Evolutionary conservation across 495 filamentous ascomycete genomes (phyloP), one percentile per base, ranked within the genome.

Genomic region (Aspergillus panamensis): DNA sequence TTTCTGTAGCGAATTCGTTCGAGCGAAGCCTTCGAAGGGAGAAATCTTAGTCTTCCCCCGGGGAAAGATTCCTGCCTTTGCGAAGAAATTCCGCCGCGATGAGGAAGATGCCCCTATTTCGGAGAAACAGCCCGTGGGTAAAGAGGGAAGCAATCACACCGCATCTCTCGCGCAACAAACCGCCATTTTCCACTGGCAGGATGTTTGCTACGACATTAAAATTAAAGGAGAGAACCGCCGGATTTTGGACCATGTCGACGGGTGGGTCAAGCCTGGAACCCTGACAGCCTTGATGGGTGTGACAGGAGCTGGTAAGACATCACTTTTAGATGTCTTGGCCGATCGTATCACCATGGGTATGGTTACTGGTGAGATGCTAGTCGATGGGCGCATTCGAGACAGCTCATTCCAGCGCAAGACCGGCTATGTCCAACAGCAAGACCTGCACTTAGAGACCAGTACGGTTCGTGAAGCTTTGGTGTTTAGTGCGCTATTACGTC

Each of bases 391-490:
- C 21, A 84, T 79, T 40, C 81, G 87, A 8, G 89, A 94, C 64
- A 74, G 79, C 16, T 91, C 88, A 0, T 96, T 96, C 77, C 90
- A 92, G 63, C 85, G 92, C 35, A 93, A 92, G 73, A 95, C 91
- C 2, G 92, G 92, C 13, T 97, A 96, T 64, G 92, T 92, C 13
- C 89, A 97, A 64, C 92, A 97, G 68, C 91, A 95, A 69, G 92
- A 97, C 80, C 78, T 97, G 12, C 92, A 95, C 72, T 77, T 94
- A 16, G 79, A 87, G 25, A 94, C 89, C 0, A 85, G 84, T 6
- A 97, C 92, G 8, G 91, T 96, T 19, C 84, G 91, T 25, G 92
- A 80, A 58, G 90, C 91, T 30, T 78, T 97, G 13, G 77, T 81
- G 43, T 97, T 97, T 71, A 89, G 84, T 53, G 92, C 92, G 40